phyloP scores from a whole-genome alignment of 192 early-diverging fungal species.

The Phycomyces nitens region DNA sequence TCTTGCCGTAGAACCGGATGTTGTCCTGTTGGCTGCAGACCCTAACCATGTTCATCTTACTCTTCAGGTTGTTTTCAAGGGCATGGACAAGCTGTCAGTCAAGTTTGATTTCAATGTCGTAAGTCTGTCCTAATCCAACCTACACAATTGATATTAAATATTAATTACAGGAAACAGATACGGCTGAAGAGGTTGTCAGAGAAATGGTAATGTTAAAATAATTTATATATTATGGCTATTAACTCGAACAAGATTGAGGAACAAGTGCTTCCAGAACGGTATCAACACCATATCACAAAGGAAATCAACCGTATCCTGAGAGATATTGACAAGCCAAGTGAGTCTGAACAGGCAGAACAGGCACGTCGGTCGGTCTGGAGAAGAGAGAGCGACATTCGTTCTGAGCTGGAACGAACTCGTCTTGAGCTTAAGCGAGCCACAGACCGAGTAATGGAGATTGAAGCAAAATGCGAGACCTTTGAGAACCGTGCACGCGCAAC shows the following conservation, averaged over 20 bases:
- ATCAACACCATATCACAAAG: constrained; percentile 73
- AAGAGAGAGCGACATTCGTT: constrained; percentile 34
- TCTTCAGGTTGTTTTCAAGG: constrained; percentile 50
- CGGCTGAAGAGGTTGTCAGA: constrained; percentile 67
- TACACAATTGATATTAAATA: neutral
- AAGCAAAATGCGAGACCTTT: constrained; percentile 25
- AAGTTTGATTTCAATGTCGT: constrained; percentile 79
- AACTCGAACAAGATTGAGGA: constrained; percentile 74
- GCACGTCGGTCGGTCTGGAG: constrained; percentile 29
- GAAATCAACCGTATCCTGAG: constrained; percentile 82
- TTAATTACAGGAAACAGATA: constrained; percentile 51
- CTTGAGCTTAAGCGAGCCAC: constrained; percentile 22
- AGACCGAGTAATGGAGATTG: constrained; percentile 21
- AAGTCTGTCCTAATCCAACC: too few species aligned
- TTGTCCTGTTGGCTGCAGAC: constrained; percentile 44
- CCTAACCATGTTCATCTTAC: constrained; percentile 43
- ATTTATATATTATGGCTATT: too few species aligned
- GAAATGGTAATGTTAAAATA: constrained; percentile 47
- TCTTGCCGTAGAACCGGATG: constrained; percentile 45
- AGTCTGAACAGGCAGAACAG: constrained; percentile 24
- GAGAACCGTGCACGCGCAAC: constrained; percentile 23
- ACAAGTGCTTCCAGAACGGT: constrained; percentile 66
- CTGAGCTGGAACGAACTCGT: constrained; percentile 30
- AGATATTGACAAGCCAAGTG: constrained; percentile 57
- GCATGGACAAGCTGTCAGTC: constrained; percentile 61